phyloP scores from a whole-genome alignment of 768 basidiomycete species.

The Amanita exitialis region DNA sequence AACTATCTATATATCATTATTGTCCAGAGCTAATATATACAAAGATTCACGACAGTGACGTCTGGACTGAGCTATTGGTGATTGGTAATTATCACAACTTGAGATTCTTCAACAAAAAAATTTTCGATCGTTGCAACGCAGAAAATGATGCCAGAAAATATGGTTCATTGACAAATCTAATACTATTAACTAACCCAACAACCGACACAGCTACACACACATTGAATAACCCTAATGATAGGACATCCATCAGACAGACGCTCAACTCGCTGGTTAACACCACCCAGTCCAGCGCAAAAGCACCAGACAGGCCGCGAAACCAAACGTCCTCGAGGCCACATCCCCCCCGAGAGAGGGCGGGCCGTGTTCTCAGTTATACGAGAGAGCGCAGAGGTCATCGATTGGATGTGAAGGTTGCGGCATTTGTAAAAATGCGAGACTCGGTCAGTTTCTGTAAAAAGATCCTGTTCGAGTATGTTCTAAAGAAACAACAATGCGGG shows the following conservation, averaged over 20 bases:
- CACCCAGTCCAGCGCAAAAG: conserved; percentile 16
- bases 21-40: too few relatives aligned
- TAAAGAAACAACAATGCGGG: conserved; percentile 29
- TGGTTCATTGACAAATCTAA: too few relatives aligned
- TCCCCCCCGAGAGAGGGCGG: conserved; percentile 10
- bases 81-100: too few relatives aligned
- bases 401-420: conserved; percentile 62
- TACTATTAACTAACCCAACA: too few relatives aligned
- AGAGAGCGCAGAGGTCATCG: conserved; percentile 48
- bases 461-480: conserved; percentile 73
- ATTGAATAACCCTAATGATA: not conserved
- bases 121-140: too few relatives aligned
- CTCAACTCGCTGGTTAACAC: conserved; percentile 38
- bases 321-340: conserved; percentile 55
- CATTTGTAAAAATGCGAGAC: conserved; percentile 76
- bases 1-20: too few relatives aligned
- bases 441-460: conserved; percentile 77
- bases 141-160: too few relatives aligned
- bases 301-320: conserved; percentile 16
- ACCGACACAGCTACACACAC: not conserved
- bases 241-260: conserved; percentile 53
- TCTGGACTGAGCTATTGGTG: too few relatives aligned
- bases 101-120: too few relatives aligned
- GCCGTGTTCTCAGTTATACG: conserved; percentile 62
- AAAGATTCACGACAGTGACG: too few relatives aligned